These are phyloP conservation scores for Petasospora rhodanensis DNA, from an alignment of 1,139 yeast genomes.

Conservation along the genomic window DNA sequence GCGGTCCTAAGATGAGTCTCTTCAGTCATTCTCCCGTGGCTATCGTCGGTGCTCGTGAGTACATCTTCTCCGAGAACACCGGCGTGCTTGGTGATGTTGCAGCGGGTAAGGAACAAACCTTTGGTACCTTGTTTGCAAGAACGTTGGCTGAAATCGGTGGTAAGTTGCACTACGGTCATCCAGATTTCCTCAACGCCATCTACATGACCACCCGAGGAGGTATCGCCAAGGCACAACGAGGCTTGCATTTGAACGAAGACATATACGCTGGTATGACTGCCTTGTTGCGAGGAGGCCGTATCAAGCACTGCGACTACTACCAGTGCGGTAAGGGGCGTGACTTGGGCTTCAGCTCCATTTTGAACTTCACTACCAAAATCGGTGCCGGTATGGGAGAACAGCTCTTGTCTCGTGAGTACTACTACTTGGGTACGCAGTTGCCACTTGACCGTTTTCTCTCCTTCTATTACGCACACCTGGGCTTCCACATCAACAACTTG, in stretches of 20 bases:
- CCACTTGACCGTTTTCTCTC: constrained; percentile 80
- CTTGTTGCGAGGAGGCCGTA: constrained; percentile 73
- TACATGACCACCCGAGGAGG: constrained; percentile 93
- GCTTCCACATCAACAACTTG: constrained; percentile 79
- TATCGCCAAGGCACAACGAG: constrained; percentile 82
- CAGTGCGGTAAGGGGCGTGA: constrained; percentile 95
- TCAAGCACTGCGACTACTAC: constrained; percentile 81
- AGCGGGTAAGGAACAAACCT: constrained; percentile 91
- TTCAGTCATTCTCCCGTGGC: constrained; percentile 55
- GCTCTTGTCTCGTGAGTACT: constrained; percentile 77
- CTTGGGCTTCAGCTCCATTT: constrained; percentile 77
- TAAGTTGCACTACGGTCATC: constrained; percentile 87
- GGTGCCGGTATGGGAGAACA: constrained; percentile 98
- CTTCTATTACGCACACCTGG: constrained; percentile 89
- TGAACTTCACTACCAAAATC: constrained; percentile 81
- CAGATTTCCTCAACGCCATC: constrained; percentile 78
- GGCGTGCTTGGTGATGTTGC: constrained; percentile 90
- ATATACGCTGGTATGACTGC: constrained; percentile 92
- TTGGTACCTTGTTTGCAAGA: constrained; percentile 85
- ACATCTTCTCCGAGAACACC: constrained; percentile 78
- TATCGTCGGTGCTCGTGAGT: constrained; percentile 83
- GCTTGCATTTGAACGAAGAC: constrained; percentile 83
- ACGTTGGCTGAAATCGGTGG: constrained; percentile 85
- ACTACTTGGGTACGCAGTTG: constrained; percentile 70
- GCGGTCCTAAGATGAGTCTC: background rate